Evolutionary conservation across 2,329 filamentous ascomycete genomes (phyloP).

Genomic region (Neodidymelliopsis sp.): DNA sequence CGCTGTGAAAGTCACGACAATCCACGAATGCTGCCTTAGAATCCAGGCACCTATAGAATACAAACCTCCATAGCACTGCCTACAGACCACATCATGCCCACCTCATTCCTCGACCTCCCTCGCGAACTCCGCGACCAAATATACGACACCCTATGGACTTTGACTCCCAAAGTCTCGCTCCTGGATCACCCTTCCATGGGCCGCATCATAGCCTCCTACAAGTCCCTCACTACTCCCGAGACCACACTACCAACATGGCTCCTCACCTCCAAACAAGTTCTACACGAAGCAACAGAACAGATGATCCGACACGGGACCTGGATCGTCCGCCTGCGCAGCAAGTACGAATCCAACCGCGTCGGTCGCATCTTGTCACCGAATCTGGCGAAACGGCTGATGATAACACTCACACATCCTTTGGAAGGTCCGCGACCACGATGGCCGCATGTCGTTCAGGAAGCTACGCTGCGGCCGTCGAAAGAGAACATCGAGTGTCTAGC

Average conservation of each 20-base stretch:
- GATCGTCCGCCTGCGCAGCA: slow-evolving; percentile 12
- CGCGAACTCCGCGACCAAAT: slow-evolving; percentile 19
- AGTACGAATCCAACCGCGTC: slow-evolving; percentile 1
- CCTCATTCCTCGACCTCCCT: slow-evolving; percentile 13
- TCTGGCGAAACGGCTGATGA: background rate
- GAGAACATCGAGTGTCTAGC: slow-evolving; percentile 8
- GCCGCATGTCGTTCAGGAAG: slow-evolving; percentile 12
- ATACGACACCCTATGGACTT: slow-evolving; percentile 8
- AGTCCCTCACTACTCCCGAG: slow-evolving; percentile 1
- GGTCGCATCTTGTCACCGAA: background rate
- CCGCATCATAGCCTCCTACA: slow-evolving; percentile 10
- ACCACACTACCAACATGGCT: slow-evolving; percentile 14
- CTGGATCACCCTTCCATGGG: slow-evolving; percentile 11
- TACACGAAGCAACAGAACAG: slow-evolving; percentile 12
- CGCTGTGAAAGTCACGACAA: background rate
- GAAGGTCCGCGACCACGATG: slow-evolving; percentile 14
- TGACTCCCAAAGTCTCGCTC: slow-evolving; percentile 5
- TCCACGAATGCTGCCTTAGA: too few species aligned
- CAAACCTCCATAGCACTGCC: background rate
- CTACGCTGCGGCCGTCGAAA: slow-evolving; percentile 1
- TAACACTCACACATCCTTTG: slow-evolving; percentile 14
- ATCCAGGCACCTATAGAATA: too few species aligned
- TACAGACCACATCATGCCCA: slow-evolving; percentile 3
- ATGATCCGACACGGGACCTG: slow-evolving; percentile 14
- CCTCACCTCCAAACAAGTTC: slow-evolving; percentile 12